These are phyloP conservation scores for Alternaria sp. DNA, from an alignment of 2,329 filamentous ascomycete genomes.

Conservation along the genomic window DNA sequence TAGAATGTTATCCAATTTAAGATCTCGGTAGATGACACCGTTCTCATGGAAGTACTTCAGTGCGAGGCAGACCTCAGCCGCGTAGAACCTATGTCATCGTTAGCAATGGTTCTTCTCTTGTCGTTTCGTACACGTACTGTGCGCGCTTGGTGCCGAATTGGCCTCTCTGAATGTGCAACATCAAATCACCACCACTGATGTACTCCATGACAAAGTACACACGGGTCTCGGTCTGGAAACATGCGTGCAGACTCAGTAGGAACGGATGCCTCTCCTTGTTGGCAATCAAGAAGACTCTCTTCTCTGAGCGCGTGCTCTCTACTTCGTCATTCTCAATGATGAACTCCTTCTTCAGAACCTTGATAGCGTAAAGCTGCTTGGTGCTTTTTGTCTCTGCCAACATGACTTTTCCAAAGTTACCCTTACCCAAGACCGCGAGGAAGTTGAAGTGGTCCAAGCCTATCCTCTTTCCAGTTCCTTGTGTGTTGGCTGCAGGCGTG, in stretches of 20 bases:
- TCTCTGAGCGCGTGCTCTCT: conserved; percentile 96
- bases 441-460: conserved; percentile 99
- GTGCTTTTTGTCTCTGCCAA: conserved; percentile 94
- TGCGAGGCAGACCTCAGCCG: conserved; percentile 94
- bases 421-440: conserved; percentile 95
- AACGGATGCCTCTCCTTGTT: conserved; percentile 98
- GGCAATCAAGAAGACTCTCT: conserved; percentile 94
- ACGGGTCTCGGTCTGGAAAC: conserved; percentile 97
- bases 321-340: conserved; percentile 99
- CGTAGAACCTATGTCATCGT: conserved; percentile 77
- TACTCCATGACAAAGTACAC: conserved; percentile 99
- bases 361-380: conserved; percentile 95
- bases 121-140: conserved; percentile 70
- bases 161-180: conserved; percentile 97
- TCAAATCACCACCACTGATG: conserved; percentile 96
- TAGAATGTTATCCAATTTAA: conserved; percentile 88
- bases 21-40: conserved; percentile 91
- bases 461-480: conserved; percentile 82
- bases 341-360: conserved; percentile 99
- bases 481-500: conserved; percentile 72
- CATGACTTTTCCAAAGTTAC: conserved; percentile 99
- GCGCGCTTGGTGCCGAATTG: conserved; percentile 96
- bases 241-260: conserved; percentile 92
- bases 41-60: conserved; percentile 99
- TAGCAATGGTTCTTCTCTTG: conserved; percentile 13